Conservation (phyloP, 768 basidiomycete genomes). For the Russula virescens region DNA sequence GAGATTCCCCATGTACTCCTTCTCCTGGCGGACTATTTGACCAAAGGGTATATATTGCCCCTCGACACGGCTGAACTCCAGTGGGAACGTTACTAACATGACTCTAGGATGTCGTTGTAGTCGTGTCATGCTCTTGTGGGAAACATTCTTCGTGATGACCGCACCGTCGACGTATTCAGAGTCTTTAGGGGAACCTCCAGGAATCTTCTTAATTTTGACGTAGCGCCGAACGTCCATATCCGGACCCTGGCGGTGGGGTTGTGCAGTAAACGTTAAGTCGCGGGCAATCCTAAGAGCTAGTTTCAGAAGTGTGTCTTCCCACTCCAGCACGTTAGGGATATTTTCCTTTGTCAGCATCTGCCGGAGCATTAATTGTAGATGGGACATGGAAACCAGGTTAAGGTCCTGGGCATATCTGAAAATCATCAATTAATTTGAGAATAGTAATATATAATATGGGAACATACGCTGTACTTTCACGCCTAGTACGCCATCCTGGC, state of each 20-base stretch:
- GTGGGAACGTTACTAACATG: slow-evolving; percentile 93
- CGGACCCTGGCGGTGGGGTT: slow-evolving; percentile 72
- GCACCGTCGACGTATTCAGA: slow-evolving; percentile 97
- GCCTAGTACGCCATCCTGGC: slow-evolving; percentile 78
- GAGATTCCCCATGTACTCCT: slow-evolving; percentile 85
- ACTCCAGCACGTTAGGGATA: slow-evolving; percentile 78
- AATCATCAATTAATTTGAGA: neutral
- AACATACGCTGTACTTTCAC: slow-evolving; percentile 86
- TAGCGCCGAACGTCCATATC: slow-evolving; percentile 94
- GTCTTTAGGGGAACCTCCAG: slow-evolving; percentile 85
- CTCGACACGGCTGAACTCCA: slow-evolving; percentile 89
- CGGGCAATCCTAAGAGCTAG: slow-evolving; percentile 82
- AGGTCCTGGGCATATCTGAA: slow-evolving; percentile 76
- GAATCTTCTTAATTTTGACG: slow-evolving; percentile 98
- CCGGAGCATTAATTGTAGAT: slow-evolving; percentile 84
- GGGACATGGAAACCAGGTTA: slow-evolving; percentile 80
- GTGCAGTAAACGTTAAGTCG: slow-evolving; percentile 71
- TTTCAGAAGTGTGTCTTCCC: slow-evolving; percentile 80
- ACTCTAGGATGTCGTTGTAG: slow-evolving; percentile 80
- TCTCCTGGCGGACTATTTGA: slow-evolving; percentile 86
- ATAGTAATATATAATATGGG: neutral
- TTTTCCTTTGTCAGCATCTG: slow-evolving; percentile 83
- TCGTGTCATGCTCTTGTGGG: slow-evolving; percentile 91
- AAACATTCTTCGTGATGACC: slow-evolving; percentile 96
- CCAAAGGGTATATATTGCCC: slow-evolving; percentile 92